Evolutionary conservation across 148 eudicot genomes (phyloP), one percentile per base, ranked within the genome.

Genomic region (Silene uniflora): DNA sequence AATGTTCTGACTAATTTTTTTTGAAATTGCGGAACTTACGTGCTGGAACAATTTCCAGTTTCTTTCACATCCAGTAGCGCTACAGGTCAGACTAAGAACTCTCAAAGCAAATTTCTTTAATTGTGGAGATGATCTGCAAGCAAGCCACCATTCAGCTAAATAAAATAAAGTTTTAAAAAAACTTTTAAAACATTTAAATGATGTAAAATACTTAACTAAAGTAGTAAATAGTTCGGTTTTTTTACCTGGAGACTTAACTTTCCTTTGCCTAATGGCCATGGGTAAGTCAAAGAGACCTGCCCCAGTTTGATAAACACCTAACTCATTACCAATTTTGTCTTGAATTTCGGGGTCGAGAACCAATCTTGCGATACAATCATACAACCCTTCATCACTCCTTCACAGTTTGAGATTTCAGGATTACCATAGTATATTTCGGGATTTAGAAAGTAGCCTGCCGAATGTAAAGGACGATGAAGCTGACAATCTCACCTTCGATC

Each of bases 231-330:
- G n/a, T n/a, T n/a, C 32, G 1, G 1, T 29, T 17, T 25, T 18
- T 23, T 58, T 60, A 77, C 27, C 46, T 7, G 56, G 71, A 23
- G 71, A 9, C 32, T 21, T 63, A 8, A 11, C 7, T 8, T 64
- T 62, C 61, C 75, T 70, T 52, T 72, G 61, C 49, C 71, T 71
- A 12, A 63, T n/a, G 2, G 62, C 70, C 60, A 71, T 70, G 5
- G 27, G 52, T 22, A 44, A 24, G 27, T 54, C 75, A 71, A 77
- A 77, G n/a, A 47, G 55, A 21, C 75, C 71, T 1, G 8, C 9
- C 0, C 24, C 76, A 35, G 44, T 72, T 56, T 27, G 39, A 44
- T 72, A 72, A 10, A 11, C 10, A 17, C 59, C 39, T 5, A 54
- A 72, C 13, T 65, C 72, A 11, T 7, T 6, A 6, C 17, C 4